Percentiles rank a stretch among this genome's conserved stretches.
phyloP scores from a whole-genome alignment of 768 basidiomycete genomes.

The Boletellus emodensis region DNA sequence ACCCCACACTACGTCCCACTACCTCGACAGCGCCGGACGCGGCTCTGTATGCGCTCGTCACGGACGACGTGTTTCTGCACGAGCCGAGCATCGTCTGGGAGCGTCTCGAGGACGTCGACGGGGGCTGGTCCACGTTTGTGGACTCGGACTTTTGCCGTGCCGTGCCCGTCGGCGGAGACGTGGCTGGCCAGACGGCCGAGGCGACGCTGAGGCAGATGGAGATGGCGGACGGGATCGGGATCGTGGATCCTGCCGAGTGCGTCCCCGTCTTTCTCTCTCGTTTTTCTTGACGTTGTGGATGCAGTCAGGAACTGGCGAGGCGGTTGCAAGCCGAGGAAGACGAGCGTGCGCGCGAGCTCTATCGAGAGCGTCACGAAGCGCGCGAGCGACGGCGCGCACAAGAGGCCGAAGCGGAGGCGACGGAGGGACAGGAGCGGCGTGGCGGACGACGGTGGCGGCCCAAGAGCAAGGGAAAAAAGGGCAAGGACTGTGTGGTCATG shows the following conservation, averaged over 20 bases:
- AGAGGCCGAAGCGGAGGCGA: constrained; percentile 10
- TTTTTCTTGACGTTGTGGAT: neutral
- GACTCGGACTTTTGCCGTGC: constrained; percentile 64
- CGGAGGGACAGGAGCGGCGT: neutral
- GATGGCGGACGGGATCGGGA: constrained; percentile 25
- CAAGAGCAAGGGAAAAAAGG: constrained; percentile 37
- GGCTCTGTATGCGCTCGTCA: constrained; percentile 76
- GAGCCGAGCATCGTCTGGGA: constrained; percentile 90
- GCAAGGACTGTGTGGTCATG: constrained; percentile 57
- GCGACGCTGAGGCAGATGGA: constrained; percentile 48
- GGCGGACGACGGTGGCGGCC: constrained; percentile 8
- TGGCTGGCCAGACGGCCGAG: constrained; percentile 69
- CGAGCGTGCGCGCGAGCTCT: constrained; percentile 39
- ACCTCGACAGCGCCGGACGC: constrained; percentile 18
- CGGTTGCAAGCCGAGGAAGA: constrained; percentile 84
- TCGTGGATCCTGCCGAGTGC: constrained; percentile 57
- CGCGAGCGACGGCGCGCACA: constrained; percentile 19
- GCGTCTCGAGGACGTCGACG: constrained; percentile 83
- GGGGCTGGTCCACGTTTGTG: constrained; percentile 70
- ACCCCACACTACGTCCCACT: no score
- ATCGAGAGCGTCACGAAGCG: constrained; percentile 31
- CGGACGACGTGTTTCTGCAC: constrained; percentile 74
- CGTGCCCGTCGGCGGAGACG: constrained; percentile 75
- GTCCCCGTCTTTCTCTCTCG: constrained; percentile 23
- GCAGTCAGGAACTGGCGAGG: constrained; percentile 63